A percentile compares a stretch with the other conserved stretches of the same genome.
These are phyloP conservation scores for Ailanthus altissimus DNA, from an alignment of 345 rosid species.

Conservation along the genomic window DNA sequence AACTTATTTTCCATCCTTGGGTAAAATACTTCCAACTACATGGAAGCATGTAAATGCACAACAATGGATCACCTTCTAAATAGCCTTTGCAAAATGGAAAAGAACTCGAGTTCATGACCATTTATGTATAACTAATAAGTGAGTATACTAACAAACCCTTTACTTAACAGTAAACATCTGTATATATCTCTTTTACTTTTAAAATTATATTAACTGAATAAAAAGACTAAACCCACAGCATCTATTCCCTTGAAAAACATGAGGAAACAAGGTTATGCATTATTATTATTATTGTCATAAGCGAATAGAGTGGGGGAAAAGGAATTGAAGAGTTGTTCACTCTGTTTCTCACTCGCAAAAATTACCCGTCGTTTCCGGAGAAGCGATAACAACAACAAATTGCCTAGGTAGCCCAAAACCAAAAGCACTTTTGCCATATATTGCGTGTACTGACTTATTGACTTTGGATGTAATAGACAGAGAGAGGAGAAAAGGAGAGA, in stretches of 20 bases:
- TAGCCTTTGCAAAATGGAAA: background rate
- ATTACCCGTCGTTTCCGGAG: constrained; percentile 27
- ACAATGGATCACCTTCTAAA: background rate
- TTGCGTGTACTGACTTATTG: constrained; percentile 33
- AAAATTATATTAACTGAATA: too few species aligned
- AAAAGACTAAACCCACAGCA: background rate
- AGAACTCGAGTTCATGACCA: too few species aligned
- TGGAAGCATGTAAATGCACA: background rate
- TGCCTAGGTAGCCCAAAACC: background rate
- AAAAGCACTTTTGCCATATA: background rate
- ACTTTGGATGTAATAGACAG: background rate
- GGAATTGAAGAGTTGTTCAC: constrained; percentile 11
- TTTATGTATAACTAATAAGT: too few species aligned
- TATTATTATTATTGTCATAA: background rate
- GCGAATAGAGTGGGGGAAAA: constrained; percentile 27
- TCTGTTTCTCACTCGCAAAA: background rate
- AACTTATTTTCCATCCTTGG: too few species aligned
- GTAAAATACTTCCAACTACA: too few species aligned
- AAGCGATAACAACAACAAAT: background rate
- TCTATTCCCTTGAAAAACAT: background rate
- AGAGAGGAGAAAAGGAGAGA: constrained; percentile 17
- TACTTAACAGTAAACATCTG: too few species aligned
- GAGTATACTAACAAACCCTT: too few species aligned
- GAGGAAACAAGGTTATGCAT: background rate
- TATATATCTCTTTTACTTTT: too few species aligned